Evolutionary conservation across 495 filamentous ascomycete genomes (phyloP).

Genomic region (Aspergillus homomorphus): DNA sequence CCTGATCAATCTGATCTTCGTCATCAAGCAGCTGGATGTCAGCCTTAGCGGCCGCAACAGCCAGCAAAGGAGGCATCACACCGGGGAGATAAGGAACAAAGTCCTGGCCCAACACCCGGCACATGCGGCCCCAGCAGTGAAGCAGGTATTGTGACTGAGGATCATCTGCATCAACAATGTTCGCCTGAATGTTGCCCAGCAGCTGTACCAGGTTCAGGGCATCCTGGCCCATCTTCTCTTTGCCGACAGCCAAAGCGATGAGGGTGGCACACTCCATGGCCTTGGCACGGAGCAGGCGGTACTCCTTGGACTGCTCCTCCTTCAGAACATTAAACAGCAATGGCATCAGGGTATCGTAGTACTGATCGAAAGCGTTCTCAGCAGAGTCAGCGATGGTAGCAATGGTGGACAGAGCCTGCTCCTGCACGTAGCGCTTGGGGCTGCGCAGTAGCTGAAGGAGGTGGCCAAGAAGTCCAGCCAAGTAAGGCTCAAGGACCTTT

Average conservation of each 20-base stretch:
- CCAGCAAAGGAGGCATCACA: slow-evolving; percentile 91
- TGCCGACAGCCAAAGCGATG: slow-evolving; percentile 93
- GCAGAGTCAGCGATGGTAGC: slow-evolving; percentile 98
- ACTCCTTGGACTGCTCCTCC: slow-evolving; percentile 88
- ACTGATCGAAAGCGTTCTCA: slow-evolving; percentile 90
- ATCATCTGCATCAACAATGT: slow-evolving; percentile 88
- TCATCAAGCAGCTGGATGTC: slow-evolving; percentile 97
- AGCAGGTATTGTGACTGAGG: slow-evolving; percentile 96
- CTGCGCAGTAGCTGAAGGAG: slow-evolving; percentile 82
- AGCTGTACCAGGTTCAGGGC: slow-evolving; percentile 82
- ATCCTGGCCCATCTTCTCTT: slow-evolving; percentile 84
- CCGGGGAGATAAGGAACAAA: slow-evolving; percentile 89
- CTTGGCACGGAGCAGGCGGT: slow-evolving; percentile 86
- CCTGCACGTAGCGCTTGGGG: slow-evolving; percentile 93
- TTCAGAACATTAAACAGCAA: slow-evolving; percentile 84
- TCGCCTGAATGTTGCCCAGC: slow-evolving; percentile 80
- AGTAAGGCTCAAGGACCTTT: slow-evolving; percentile 85
- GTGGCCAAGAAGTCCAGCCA: slow-evolving; percentile 78
- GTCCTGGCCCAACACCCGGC: slow-evolving; percentile 81
- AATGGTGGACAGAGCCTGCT: slow-evolving; percentile 97
- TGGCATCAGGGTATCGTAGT: slow-evolving; percentile 95
- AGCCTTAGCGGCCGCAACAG: slow-evolving; percentile 90
- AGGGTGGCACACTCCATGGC: slow-evolving; percentile 99
- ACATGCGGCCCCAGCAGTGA: slow-evolving; percentile 99
- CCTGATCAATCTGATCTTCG: slow-evolving; percentile 86